A percentile compares a stretch with the other conserved stretches of the same genome.
Evolutionary conservation across 2,329 filamentous ascomycete genomes (phyloP).

Genomic region (Aureobasidium sp.): DNA sequence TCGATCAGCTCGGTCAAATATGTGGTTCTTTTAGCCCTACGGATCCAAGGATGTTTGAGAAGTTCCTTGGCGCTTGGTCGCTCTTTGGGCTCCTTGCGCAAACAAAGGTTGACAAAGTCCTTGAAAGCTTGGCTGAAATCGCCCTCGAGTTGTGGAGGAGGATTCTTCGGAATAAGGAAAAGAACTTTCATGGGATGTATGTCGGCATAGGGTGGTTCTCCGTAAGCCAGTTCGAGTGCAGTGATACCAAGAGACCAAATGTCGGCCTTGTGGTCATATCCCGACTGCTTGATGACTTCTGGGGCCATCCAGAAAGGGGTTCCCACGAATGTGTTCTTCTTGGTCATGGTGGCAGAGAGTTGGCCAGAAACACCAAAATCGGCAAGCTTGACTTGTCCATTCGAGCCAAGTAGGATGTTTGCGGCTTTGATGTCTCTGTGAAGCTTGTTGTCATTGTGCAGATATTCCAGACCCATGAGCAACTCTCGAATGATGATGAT

Average conservation of each 20-base stretch:
- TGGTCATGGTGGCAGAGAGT: conserved; percentile 95
- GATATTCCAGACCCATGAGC: conserved; percentile 81
- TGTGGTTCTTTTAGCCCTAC: conserved; percentile 88
- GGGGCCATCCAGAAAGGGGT: conserved; percentile 99
- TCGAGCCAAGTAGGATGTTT: conserved; percentile 81
- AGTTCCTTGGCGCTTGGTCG: conserved; percentile 81
- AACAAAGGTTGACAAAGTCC: conserved; percentile 55
- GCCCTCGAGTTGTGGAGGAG: conserved; percentile 59
- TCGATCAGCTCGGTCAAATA: conserved; percentile 95
- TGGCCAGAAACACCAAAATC: conserved; percentile 97
- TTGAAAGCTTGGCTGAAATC: conserved; percentile 42
- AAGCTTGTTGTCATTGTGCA: conserved; percentile 92
- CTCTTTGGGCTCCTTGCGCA: conserved; percentile 84
- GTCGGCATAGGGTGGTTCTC: conserved; percentile 89
- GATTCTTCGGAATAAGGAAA: conserved; percentile 92
- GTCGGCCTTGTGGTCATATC: conserved; percentile 95
- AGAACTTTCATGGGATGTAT: conserved; percentile 98
- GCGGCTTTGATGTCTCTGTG: conserved; percentile 97
- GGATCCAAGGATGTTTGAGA: conserved; percentile 82
- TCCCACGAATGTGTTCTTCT: conserved; percentile 98
- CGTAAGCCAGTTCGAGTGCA: conserved; percentile 81
- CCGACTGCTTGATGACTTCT: conserved; percentile 96
- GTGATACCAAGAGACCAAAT: conserved; percentile 97
- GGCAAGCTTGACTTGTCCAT: conserved; percentile 91
- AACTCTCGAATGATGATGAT: conserved; percentile 90